Evolutionary conservation across 176 grass and related monocot species (phyloP).

Genomic region (Pharus latifolius): DNA sequence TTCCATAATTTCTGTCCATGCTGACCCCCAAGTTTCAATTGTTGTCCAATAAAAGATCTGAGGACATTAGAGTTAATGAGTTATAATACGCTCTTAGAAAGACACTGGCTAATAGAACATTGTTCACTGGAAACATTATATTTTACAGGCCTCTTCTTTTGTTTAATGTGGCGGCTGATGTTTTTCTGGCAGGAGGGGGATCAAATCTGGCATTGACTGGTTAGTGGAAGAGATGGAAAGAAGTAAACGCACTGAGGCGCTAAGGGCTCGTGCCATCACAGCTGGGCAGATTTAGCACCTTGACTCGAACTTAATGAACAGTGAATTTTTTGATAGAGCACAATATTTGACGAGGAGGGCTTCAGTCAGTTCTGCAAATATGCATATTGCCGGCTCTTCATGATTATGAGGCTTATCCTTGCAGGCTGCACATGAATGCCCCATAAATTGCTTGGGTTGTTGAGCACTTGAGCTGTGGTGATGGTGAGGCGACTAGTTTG

Average conservation of each 20-base stretch:
- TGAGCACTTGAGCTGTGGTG: neutral
- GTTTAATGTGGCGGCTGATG: neutral
- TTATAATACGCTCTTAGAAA: too few relatives aligned
- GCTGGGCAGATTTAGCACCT: slow-evolving; percentile 41
- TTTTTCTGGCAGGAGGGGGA: slow-evolving; percentile 42
- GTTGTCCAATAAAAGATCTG: neutral
- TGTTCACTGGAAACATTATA: neutral
- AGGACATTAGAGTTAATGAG: too few relatives aligned
- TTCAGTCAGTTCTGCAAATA: neutral
- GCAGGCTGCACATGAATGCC: neutral
- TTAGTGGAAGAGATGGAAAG: slow-evolving; percentile 76
- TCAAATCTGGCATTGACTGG: slow-evolving; percentile 72
- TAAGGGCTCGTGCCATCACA: slow-evolving; percentile 31
- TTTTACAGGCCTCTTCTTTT: neutral
- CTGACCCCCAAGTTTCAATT: neutral
- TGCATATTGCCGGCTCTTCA: neutral
- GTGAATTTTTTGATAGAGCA: slow-evolving; percentile 1
- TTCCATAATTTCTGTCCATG: neutral
- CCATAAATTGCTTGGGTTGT: neutral
- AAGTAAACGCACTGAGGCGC: slow-evolving; percentile 59
- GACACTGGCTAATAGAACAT: neutral
- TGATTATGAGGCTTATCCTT: neutral
- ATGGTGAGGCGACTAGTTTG: neutral
- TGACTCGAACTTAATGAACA: neutral
- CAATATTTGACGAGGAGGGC: neutral